Base-by-base conservation (phyloP, 1,139 yeast species). In the Taphrina confusa region DNA sequence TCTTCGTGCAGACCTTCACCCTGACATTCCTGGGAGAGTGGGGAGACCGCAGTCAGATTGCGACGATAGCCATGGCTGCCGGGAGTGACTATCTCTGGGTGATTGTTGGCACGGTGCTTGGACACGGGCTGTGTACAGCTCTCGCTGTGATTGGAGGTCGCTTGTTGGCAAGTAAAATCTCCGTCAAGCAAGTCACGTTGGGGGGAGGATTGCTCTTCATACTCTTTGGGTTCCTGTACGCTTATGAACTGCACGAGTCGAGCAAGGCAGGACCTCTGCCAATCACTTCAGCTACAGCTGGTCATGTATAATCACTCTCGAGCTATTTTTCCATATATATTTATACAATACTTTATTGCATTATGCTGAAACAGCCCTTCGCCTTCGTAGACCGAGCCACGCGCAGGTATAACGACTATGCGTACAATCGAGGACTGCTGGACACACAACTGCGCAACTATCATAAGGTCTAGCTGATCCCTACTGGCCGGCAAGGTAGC, bases 11-110 rank as follows among this genome's bases (percentile, higher is more conserved):
- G 75, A 94, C 92, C 3, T 92, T 92, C 71, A 83, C 85, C 59
- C 91, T 94, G 97, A 89, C 96, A 1, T 94, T 94, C 72, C 77
- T 92, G 61, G 98, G 97, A 62, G 99, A 92, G 76, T 90, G 97
- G 95, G 99, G 99, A 55, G 99, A 92, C 73, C 83, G 98, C 69
- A 90, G 97, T 12, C 99, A 92, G 75, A 89, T 92, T 60, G 96
- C 97, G 37, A 94, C 97, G 44, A 90, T 92, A 69, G 98, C 98
- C 57, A 87, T 92, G 95, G 97, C 97, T 52, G 96, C 98, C 0
- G 97, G 97, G 39, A 84, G 90, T 37, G 88, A 90, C 72, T 92
- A 89, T 75, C 84, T 95, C 92, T 79, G 79, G 69, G 96, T 91
- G 52, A 88, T 92, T 50, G 67, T 85, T 47, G 98, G 99, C 62